Base-by-base conservation (phyloP, 2,329 filamentous ascomycete species). In the Sporothrix luriei region DNA sequence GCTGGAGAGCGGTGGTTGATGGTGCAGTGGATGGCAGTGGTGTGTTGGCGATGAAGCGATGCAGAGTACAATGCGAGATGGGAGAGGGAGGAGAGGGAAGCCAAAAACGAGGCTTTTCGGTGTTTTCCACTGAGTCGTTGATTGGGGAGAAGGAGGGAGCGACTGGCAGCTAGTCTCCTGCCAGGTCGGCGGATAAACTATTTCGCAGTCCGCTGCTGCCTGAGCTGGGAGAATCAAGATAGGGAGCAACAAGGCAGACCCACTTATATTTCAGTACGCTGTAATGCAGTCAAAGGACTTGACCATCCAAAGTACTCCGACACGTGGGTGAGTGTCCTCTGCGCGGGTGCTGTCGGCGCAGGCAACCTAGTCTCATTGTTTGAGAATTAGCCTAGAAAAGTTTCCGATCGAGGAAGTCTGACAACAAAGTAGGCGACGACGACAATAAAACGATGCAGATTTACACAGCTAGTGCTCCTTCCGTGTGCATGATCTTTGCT, bases 41-140 rank as follows among this genome's bases (percentile, higher is more conserved):
- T 54, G 66, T 52, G 46, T 61, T 51, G 68, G 49, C 57, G 72
- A 73, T 72, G 69, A 68, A 68, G 49, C n/a, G 48, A 40, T 70
- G 38, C 33, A 52, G 68, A 49, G 59, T 26, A 46, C 59, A 38
- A 19, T 55, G 40, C 48, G 46, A 55, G 65, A 71, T 67, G 66
- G 68, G 51, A 52, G 49, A 69, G 51, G 65, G 68, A 52, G 38
- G 51, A 49, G 29, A 46, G 24, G 52, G 55, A 66, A 67, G 69
- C 57, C 29, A 70, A 62, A 71, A 71, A 72, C 72, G 72, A 73
- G 72, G 72, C 71, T 73, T 73, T 73, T 73, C 61, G 64, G 76
- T 78, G 77, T 77, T 78, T 78, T 76, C 75, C 74, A 74, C 75
- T 75, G 74, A 74, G 74, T 71, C 70, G 71, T 74, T 75, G 75